Evolutionary conservation across 208 protist species (phyloP).

Genomic region (Acanthamoeba sp.): DNA sequence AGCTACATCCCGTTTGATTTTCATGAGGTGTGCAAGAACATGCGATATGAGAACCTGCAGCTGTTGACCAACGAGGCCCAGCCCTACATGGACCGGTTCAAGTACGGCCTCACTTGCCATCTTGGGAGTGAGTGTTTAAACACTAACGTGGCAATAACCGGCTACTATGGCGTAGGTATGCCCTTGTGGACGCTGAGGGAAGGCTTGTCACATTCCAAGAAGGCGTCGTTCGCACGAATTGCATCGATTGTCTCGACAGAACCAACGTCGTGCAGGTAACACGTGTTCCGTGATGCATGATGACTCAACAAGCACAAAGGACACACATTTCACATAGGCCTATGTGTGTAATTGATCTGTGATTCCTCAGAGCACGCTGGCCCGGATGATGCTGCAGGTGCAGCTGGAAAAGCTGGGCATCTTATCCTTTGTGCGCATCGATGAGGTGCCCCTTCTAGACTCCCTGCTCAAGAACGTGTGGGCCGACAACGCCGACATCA

Average conservation of each 20-base stretch:
- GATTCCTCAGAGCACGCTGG: conserved; percentile 75
- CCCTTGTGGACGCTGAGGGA: conserved; percentile 52
- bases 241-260: conserved; percentile 90
- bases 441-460: conserved; percentile 33
- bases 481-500: conserved; percentile 89
- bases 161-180: too few relatives aligned
- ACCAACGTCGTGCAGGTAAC: conserved; percentile 91
- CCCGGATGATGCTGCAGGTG: conserved; percentile 56
- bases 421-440: conserved; percentile 48
- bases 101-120: neutral
- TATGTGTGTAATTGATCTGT: too few relatives aligned
- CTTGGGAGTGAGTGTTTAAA: too few relatives aligned
- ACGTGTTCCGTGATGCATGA: too few relatives aligned
- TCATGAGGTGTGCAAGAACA: conserved; percentile 85
- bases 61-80: conserved; percentile 80
- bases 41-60: conserved; percentile 83
- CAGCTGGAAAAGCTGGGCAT: conserved; percentile 74
- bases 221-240: conserved; percentile 89
- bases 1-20: conserved; percentile 90
- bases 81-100: conserved; percentile 34
- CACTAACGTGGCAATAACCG: too few relatives aligned
- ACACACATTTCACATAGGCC: neutral
- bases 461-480: conserved; percentile 80
- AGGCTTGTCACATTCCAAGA: conserved; percentile 74
- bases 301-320: neutral